phyloP scores from a whole-genome alignment of 225 moss, liverwort and hornwort species.

The Polytrichum commune region DNA sequence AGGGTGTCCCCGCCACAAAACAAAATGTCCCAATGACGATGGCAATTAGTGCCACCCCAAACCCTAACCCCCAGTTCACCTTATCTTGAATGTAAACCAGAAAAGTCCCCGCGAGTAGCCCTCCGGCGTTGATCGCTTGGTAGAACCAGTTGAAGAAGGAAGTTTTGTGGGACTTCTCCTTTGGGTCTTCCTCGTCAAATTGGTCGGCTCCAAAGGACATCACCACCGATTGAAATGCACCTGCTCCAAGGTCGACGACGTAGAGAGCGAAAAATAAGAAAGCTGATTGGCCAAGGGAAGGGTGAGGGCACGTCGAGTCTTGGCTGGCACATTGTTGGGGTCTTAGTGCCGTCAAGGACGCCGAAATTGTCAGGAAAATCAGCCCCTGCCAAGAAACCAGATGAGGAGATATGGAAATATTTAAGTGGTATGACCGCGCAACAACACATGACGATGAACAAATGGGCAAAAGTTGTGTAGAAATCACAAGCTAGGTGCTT shows the following conservation, averaged over 20 bases:
- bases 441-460: too few species aligned
- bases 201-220: constrained; percentile 23
- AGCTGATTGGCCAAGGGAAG: constrained; percentile 6
- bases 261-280: constrained; percentile 17
- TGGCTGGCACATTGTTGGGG: neutral
- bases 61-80: constrained; percentile 12
- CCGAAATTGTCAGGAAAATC: constrained; percentile 2
- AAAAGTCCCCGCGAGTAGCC: neutral
- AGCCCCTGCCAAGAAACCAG: neutral
- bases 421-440: too few species aligned
- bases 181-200: constrained; percentile 24
- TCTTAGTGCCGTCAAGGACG: neutral
- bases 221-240: constrained; percentile 5
- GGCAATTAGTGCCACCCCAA: neutral
- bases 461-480: too few species aligned
- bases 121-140: constrained; percentile 3
- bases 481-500: too few species aligned
- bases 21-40: neutral
- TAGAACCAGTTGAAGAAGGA: constrained; percentile 26
- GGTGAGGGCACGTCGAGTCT: constrained; percentile 1
- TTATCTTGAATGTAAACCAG: constrained; percentile 12
- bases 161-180: constrained; percentile 16
- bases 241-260: constrained; percentile 8
- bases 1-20: constrained; percentile 8
- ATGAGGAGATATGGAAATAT: too few species aligned